phyloP scores from a whole-genome alignment of 2,329 filamentous ascomycete species.

The Scedosporium aurantiacum region DNA sequence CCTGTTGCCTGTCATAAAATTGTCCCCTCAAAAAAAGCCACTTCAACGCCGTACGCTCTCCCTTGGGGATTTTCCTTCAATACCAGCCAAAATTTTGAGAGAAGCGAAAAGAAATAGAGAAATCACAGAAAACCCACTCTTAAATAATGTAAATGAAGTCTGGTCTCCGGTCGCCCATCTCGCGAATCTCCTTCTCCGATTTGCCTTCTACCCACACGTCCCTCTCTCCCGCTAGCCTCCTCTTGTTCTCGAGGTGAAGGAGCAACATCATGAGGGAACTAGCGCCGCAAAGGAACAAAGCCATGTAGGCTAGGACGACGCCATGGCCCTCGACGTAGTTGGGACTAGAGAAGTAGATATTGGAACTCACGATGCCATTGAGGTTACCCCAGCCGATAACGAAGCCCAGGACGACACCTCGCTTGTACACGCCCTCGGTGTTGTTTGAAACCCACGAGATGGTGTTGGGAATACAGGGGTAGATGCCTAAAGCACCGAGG shows the following conservation, averaged over 20 bases:
- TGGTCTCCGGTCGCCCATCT: slow-evolving; percentile 42
- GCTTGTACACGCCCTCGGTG: slow-evolving; percentile 47
- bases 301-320: slow-evolving; percentile 52
- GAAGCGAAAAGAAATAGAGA: background rate
- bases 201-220: slow-evolving; percentile 46
- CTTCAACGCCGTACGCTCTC: background rate
- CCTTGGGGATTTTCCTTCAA: background rate
- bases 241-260: slow-evolving; percentile 48
- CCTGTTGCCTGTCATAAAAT: too few species aligned
- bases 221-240: slow-evolving; percentile 42
- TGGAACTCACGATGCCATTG: slow-evolving; percentile 57
- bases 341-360: slow-evolving; percentile 44
- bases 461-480: slow-evolving; percentile 59
- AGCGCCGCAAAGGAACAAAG: slow-evolving; percentile 51
- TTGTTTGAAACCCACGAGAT: slow-evolving; percentile 64
- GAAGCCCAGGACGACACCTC: slow-evolving; percentile 61
- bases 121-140: background rate
- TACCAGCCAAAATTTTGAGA: background rate
- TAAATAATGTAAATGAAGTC: slow-evolving; percentile 24
- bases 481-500: slow-evolving; percentile 60
- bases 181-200: slow-evolving; percentile 40
- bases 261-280: slow-evolving; percentile 50
- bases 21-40: background rate
- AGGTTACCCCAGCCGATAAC: slow-evolving; percentile 72
- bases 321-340: slow-evolving; percentile 41